These are phyloP conservation scores for Oryza meyeriana DNA, from an alignment of 176 grass and related monocot species.

Conservation along the genomic window DNA sequence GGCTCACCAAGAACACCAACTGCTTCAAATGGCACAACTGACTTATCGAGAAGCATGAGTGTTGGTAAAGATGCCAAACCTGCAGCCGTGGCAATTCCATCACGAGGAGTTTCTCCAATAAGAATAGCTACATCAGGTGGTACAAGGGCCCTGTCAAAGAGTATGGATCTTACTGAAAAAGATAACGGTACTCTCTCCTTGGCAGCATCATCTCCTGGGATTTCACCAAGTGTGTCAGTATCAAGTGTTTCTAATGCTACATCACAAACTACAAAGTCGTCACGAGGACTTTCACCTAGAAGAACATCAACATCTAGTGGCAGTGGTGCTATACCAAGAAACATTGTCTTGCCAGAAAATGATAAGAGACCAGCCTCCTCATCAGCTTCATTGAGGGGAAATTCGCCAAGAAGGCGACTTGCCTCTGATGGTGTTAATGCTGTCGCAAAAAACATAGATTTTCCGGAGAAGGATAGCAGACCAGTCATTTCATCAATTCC, in stretches of 20 bases:
- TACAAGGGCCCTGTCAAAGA: slow-evolving; percentile 23
- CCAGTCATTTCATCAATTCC: slow-evolving; percentile 26
- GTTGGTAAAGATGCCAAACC: slow-evolving; percentile 35
- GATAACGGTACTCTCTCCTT: slow-evolving; percentile 19
- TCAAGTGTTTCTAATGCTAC: slow-evolving; percentile 41
- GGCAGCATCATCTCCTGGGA: slow-evolving; percentile 25
- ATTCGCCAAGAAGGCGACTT: slow-evolving; percentile 44
- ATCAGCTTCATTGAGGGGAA: slow-evolving; percentile 40
- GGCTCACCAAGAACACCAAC: slow-evolving; percentile 38
- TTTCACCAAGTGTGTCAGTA: slow-evolving; percentile 30
- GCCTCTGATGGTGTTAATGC: slow-evolving; percentile 40
- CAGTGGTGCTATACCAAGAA: slow-evolving; percentile 23
- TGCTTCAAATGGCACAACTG: slow-evolving; percentile 25
- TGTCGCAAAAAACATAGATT: slow-evolving; percentile 33
- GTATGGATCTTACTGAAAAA: slow-evolving; percentile 43
- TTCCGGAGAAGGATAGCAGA: slow-evolving; percentile 38
- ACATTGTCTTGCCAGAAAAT: slow-evolving; percentile 32
- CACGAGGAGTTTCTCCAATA: slow-evolving; percentile 25
- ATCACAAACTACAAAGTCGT: slow-evolving; percentile 30
- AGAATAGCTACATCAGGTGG: slow-evolving; percentile 22
- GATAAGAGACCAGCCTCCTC: slow-evolving; percentile 38
- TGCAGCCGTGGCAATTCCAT: slow-evolving; percentile 30
- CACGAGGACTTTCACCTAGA: slow-evolving; percentile 51
- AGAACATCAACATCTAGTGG: slow-evolving; percentile 33
- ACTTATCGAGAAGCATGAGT: not conserved